Evolutionary conservation across 495 filamentous ascomycete genomes (phyloP), one percentile per base, ranked within the genome.

Genomic region (Neurospora hispaniola): DNA sequence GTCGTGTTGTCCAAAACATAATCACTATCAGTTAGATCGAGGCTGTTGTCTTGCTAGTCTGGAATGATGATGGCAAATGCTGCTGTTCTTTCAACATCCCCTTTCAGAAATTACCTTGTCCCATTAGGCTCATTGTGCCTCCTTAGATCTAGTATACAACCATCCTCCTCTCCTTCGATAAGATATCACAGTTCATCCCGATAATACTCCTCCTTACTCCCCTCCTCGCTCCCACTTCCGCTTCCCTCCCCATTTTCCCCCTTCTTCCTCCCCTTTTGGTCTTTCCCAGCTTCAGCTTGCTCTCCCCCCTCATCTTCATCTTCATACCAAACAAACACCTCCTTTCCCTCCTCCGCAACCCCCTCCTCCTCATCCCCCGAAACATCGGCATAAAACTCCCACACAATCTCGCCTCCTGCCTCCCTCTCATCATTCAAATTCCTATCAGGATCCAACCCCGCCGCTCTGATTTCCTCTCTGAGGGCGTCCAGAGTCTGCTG

Each of bases 401-500:
- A 62, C 12, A 62, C 27, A 3, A 62, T 35, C 54, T 62, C 54
- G 7, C 54, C 54, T 2, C 54, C 40, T 5, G 31, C 8, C 27
- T 14, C 20, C 35, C 35, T 18, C 35, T 44, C 48, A 3, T 72
- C 18, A 12, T 68, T n/a, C 40, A 42, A 69, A 38, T 35, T 62
- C 71, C 27, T 71, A 41, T 72, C 39, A 39, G 46, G 81, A 78
- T 70, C 80, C 80, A 16, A 77, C 81, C 7, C 83, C 82, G 9
- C 78, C 82, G 5, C 81, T 84, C 27, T 86, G 84, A 90, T 73
- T 75, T 91, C 83, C 73, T 89, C 85, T 76, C 84, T 86, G 72
- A 94, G 81, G 72, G 85, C 82, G 71, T 94, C 90, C 4, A 96
- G 81, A 71, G 87, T 84, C 71, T 91, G 85, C 9, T 88, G 87